Evolutionary conservation across 2,329 filamentous ascomycete species (phyloP).

Genomic region (Leptographium procerum): DNA sequence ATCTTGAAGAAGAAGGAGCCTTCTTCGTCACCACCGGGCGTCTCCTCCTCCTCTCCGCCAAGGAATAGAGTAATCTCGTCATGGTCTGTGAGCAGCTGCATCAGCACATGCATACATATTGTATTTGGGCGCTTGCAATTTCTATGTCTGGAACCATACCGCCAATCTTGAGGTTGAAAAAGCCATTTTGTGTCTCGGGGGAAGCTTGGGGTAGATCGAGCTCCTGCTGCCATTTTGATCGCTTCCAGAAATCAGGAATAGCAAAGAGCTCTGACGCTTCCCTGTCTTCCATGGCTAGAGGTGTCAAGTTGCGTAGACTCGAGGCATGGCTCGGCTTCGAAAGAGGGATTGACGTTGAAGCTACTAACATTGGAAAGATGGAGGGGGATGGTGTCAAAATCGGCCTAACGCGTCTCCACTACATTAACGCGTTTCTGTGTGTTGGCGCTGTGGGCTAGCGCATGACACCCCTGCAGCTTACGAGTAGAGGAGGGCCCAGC

Average conservation of each 20-base stretch:
- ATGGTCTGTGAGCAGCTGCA: neutral
- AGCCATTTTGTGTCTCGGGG: conserved; percentile 12
- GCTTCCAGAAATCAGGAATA: conserved; percentile 48
- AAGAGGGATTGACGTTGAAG: neutral
- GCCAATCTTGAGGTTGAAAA: conserved; percentile 32
- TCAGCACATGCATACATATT: neutral
- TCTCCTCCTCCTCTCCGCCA: conserved; percentile 7
- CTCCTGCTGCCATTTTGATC: conserved; percentile 37
- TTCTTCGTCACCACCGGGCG: conserved; percentile 9
- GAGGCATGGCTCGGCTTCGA: neutral
- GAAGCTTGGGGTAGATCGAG: neutral
- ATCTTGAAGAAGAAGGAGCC: conserved; percentile 31
- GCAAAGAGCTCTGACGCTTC: conserved; percentile 46
- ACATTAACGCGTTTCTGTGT: neutral
- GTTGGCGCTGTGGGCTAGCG: conserved; percentile 2
- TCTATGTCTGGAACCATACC: conserved; percentile 14
- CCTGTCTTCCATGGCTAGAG: conserved; percentile 5
- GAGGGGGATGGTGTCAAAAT: neutral
- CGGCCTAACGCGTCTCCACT: conserved; percentile 1
- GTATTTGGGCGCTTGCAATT: no score
- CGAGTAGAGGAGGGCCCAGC: no score
- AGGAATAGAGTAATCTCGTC: conserved; percentile 6
- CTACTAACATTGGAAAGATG: neutral
- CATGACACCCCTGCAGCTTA: neutral
- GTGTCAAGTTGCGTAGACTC: neutral